A percentile compares a stretch with the other conserved stretches of the same genome.
These are phyloP conservation scores for Boechera retrofracta DNA, from an alignment of 345 rosid genomes.

Conservation along the genomic window DNA sequence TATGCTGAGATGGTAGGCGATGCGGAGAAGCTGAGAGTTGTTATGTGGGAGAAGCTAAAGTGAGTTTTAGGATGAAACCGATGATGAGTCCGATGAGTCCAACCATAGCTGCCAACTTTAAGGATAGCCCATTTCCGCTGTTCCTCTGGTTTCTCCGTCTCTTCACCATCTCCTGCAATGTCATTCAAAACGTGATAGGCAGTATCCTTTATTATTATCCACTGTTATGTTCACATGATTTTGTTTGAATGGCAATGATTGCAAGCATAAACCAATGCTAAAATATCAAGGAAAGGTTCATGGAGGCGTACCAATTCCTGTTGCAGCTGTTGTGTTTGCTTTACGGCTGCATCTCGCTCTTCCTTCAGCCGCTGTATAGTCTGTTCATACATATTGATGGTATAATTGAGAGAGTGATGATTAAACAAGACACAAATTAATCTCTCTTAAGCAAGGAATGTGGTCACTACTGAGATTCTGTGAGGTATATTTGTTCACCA, in stretches of 20 bases:
- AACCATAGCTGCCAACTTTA: slow-evolving; percentile 73
- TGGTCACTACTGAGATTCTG: slow-evolving; percentile 1
- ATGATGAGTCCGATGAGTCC: slow-evolving; percentile 79
- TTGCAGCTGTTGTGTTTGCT: slow-evolving; percentile 77
- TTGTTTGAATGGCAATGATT: slow-evolving; percentile 1
- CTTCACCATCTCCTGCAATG: slow-evolving; percentile 69
- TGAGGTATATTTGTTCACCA: background rate
- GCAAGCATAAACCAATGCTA: background rate
- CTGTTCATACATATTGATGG: slow-evolving; percentile 49
- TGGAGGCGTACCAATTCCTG: slow-evolving; percentile 70
- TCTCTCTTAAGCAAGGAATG: slow-evolving; percentile 24
- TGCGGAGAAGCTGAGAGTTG: slow-evolving; percentile 10
- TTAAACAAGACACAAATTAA: background rate
- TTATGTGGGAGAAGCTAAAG: slow-evolving; percentile 52
- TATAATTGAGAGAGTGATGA: slow-evolving; percentile 1
- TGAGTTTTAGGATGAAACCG: slow-evolving; percentile 76
- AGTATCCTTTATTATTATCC: background rate
- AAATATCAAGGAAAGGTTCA: slow-evolving; percentile 3
- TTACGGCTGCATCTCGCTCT: slow-evolving; percentile 79
- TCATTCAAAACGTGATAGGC: background rate
- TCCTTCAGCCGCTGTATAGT: slow-evolving; percentile 72
- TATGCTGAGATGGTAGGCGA: slow-evolving; percentile 31
- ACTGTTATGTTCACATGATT: slow-evolving; percentile 11
- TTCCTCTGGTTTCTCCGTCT: slow-evolving; percentile 64
- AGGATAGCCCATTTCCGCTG: slow-evolving; percentile 60